Conservation (phyloP, 2,329 filamentous ascomycete genomes). For the Beauveria sp. region DNA sequence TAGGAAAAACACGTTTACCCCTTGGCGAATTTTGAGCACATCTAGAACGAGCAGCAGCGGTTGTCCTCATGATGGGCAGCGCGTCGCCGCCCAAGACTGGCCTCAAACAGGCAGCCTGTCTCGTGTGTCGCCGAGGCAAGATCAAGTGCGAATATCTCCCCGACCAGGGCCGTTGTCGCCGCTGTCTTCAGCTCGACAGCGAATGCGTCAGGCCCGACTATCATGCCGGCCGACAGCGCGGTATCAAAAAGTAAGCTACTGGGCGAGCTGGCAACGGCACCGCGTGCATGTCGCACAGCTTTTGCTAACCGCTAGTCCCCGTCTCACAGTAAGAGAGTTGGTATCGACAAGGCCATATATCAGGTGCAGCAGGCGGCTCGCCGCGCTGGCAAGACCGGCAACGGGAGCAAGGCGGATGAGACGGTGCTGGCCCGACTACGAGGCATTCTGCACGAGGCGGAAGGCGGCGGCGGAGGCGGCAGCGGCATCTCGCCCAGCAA, state of each 20-base stretch:
- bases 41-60: too few species aligned
- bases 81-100: constrained; percentile 5
- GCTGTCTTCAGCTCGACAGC: constrained; percentile 48
- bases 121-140: constrained; percentile 58
- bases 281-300: not conserved
- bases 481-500: constrained; percentile 16
- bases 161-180: constrained; percentile 47
- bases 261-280: not conserved
- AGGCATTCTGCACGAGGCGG: constrained; percentile 27
- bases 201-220: constrained; percentile 67
- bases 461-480: constrained; percentile 6
- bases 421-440: constrained; percentile 38
- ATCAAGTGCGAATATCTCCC: constrained; percentile 55
- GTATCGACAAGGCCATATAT: constrained; percentile 65
- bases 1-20: not conserved
- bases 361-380: constrained; percentile 65
- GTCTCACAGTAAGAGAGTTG: constrained; percentile 60
- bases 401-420: constrained; percentile 35
- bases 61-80: not conserved
- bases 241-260: constrained; percentile 60
- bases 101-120: constrained; percentile 44
- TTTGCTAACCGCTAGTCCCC: constrained; percentile 7
- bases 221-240: constrained; percentile 65
- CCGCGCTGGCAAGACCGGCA: constrained; percentile 28
- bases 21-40: too few species aligned